These are phyloP conservation scores for Smittium mucronatum DNA, from an alignment of 371 early-diverging fungal genomes.

Conservation along the genomic window DNA sequence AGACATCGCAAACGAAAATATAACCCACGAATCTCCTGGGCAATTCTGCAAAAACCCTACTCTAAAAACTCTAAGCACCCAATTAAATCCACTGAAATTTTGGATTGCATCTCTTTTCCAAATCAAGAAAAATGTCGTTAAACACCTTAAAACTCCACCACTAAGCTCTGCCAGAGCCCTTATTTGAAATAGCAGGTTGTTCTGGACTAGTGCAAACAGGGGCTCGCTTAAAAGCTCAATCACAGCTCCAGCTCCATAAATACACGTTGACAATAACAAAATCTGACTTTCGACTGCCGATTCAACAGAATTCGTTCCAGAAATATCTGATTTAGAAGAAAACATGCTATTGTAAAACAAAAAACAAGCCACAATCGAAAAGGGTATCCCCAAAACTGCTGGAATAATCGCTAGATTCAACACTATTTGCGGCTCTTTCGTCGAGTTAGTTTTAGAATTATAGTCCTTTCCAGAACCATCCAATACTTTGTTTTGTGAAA, in stretches of 20 bases:
- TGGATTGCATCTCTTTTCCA: constrained; percentile 8
- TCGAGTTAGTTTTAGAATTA: neutral
- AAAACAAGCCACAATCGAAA: constrained; percentile 37
- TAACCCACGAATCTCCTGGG: constrained; percentile 36
- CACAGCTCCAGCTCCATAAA: constrained; percentile 60
- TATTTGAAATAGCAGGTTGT: constrained; percentile 53
- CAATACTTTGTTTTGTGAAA: too few relatives aligned
- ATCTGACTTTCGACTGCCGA: constrained; percentile 22
- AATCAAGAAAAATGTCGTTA: constrained; percentile 20
- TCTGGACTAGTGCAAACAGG: constrained; percentile 57
- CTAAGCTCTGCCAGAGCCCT: constrained; percentile 70
- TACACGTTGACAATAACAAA: constrained; percentile 37
- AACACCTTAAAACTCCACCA: constrained; percentile 60
- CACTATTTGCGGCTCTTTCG: constrained; percentile 37
- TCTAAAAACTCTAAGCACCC: neutral
- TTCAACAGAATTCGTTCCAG: neutral
- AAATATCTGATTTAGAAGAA: constrained; percentile 10
- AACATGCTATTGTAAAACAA: constrained; percentile 21
- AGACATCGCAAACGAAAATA: constrained; percentile 63
- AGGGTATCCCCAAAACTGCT: constrained; percentile 45
- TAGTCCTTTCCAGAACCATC: neutral
- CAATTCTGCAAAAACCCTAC: neutral
- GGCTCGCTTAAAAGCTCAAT: constrained; percentile 73
- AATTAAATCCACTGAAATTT: neutral
- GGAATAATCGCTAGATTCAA: constrained; percentile 69